Base-by-base conservation (phyloP, 371 early-diverging fungal species). In the Apophysomyces variabilis region DNA sequence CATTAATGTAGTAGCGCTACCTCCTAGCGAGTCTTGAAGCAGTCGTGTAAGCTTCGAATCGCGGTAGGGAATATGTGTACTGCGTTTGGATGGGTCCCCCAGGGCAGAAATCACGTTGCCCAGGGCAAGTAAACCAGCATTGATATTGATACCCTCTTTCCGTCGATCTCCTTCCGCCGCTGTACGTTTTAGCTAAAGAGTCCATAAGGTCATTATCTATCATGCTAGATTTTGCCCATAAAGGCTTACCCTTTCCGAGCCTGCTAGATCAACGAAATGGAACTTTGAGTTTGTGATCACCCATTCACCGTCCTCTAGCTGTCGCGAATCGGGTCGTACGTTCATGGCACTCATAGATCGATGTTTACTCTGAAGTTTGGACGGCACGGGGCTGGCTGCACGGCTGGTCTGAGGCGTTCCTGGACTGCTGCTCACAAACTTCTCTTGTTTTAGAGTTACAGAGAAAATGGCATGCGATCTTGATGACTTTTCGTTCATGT, bases 191-290 rank as follows among this genome's bases (percentile, higher is more conserved):
- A 99, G 75, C 82, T 88, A 77, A 18, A 5, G 21, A 8, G 21
- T 11, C 54, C 9, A 1, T 16, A 21, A 16, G 21, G 54, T 50
- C 4, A 50, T n/a, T 2, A 35, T 43, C 45, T 41, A 56, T 26
- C 32, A 26, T 26, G 32, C 32, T 26, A 26, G 32, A 3, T 26
- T 26, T 26, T 45, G 37, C 32, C 37, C 44, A 54, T 50, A 26
- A 35, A 54, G 37, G 44, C 54, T 5, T 83, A 87, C 87, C 60
- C 99, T 89, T 79, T 99, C 99, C 44, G 95, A 95, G 26, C 99
- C 99, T 37, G 99, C 99, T 70, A 99, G 81, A 87, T 99, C 99
- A 44, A 99, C 99, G 88, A 99, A 99, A 74, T 98, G 95, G 71
- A 98, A 96, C 78, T 99, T 99, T 38, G 95, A 93, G 7, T 85